These are phyloP conservation scores for Porcisia deanei DNA, from an alignment of 208 protist species.

Conservation along the genomic window DNA sequence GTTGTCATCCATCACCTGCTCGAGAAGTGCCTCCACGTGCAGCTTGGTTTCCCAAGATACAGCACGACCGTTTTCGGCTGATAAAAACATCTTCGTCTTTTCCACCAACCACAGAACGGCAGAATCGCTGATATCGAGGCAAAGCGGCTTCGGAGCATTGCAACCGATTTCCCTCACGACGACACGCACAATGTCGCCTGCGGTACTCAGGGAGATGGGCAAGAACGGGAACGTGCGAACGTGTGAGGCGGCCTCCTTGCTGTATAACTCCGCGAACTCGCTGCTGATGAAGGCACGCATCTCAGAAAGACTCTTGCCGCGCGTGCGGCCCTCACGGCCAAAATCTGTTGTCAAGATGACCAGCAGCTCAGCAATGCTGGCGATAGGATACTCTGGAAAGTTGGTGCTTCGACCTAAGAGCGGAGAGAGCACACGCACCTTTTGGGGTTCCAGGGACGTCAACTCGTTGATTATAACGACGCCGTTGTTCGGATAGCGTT, in stretches of 20 bases:
- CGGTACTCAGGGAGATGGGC: conserved; percentile 52
- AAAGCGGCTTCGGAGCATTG: conserved; percentile 1
- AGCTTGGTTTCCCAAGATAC: conserved; percentile 31
- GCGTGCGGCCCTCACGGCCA: conserved; percentile 65
- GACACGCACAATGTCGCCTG: conserved; percentile 47
- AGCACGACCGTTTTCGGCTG: conserved; percentile 43
- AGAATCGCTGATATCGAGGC: conserved; percentile 26
- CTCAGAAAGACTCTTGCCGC: conserved; percentile 59
- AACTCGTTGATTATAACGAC: conserved; percentile 79
- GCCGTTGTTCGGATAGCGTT: conserved; percentile 44
- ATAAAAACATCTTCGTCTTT: conserved; percentile 25
- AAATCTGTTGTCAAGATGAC: conserved; percentile 85
- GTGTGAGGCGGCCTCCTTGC: conserved; percentile 41
- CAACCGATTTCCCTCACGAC: conserved; percentile 45
- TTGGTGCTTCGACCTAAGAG: conserved; percentile 44
- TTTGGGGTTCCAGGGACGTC: conserved; percentile 44
- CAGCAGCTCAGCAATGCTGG: conserved; percentile 35
- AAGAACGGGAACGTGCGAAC: conserved; percentile 70
- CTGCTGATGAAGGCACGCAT: conserved; percentile 60
- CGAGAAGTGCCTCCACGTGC: conserved; percentile 31
- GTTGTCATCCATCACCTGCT: conserved; percentile 2
- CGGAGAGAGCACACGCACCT: conserved; percentile 56
- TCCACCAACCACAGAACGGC: conserved; percentile 40
- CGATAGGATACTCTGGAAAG: conserved; percentile 48
- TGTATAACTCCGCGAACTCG: conserved; percentile 65